These are phyloP conservation scores for Penicillium robsamsonii DNA, from an alignment of 495 filamentous ascomycete genomes.

Conservation along the genomic window DNA sequence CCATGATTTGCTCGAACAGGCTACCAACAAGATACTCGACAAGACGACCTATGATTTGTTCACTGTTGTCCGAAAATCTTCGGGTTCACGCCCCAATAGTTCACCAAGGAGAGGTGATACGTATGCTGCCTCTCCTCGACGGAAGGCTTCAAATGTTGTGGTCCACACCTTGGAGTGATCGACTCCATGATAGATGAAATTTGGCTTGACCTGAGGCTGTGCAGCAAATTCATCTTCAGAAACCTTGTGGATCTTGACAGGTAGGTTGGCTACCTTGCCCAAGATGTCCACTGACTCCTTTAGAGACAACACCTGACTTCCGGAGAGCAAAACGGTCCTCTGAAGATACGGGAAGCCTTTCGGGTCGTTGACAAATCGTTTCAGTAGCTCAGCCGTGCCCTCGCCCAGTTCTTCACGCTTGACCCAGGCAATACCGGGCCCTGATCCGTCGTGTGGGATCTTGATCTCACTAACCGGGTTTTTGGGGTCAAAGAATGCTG, in stretches of 20 bases:
- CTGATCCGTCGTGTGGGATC: slow-evolving; percentile 43
- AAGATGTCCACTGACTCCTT: slow-evolving; percentile 37
- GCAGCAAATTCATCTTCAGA: slow-evolving; percentile 39
- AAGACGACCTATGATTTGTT: too few relatives aligned
- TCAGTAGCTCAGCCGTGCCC: slow-evolving; percentile 39
- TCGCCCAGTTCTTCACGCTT: slow-evolving; percentile 48
- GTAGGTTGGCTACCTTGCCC: slow-evolving; percentile 23
- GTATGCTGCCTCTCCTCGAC: slow-evolving; percentile 35
- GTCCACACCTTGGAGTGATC: slow-evolving; percentile 23
- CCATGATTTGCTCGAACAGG: too few relatives aligned
- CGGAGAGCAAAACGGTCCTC: slow-evolving; percentile 35
- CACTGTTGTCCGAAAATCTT: slow-evolving; percentile 25
- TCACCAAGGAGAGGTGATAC: slow-evolving; percentile 28
- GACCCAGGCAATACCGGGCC: slow-evolving; percentile 40
- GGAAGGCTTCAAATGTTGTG: slow-evolving; percentile 41
- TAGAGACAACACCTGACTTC: slow-evolving; percentile 31
- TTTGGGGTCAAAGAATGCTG: slow-evolving; percentile 50
- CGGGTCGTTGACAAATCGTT: slow-evolving; percentile 21
- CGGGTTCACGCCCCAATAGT: slow-evolving; percentile 35
- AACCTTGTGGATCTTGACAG: slow-evolving; percentile 32
- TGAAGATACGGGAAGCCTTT: slow-evolving; percentile 27
- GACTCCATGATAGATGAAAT: slow-evolving; percentile 21
- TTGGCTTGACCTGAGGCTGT: slow-evolving; percentile 28
- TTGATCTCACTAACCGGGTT: slow-evolving; percentile 28
- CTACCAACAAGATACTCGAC: too few relatives aligned